These are phyloP conservation scores for Penicillium sp. DNA, from an alignment of 2,329 filamentous ascomycete species.

Conservation along the genomic window DNA sequence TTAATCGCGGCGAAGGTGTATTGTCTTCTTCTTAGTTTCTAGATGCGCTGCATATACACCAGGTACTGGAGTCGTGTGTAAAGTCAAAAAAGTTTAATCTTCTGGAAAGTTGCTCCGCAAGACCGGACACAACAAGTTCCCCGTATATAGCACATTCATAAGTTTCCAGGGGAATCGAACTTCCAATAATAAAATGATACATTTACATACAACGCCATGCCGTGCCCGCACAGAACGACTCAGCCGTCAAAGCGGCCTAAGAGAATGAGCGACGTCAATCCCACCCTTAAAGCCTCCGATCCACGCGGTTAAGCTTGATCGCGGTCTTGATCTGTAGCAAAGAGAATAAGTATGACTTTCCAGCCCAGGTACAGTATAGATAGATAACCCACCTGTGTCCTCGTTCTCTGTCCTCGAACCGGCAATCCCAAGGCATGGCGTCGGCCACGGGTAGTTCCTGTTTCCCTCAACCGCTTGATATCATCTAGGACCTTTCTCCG, in stretches of 20 bases:
- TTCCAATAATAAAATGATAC: conserved; percentile 17
- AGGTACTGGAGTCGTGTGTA: conserved; percentile 33
- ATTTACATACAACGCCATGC: conserved; percentile 24
- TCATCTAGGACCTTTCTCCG: conserved; percentile 79
- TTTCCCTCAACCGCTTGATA: conserved; percentile 84
- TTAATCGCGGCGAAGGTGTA: conserved; percentile 71
- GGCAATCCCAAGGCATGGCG: conserved; percentile 92
- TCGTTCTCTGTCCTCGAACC: conserved; percentile 86
- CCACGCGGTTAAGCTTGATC: conserved; percentile 62
- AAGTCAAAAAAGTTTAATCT: conserved; percentile 36
- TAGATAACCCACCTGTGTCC: conserved; percentile 65
- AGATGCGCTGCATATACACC: conserved; percentile 35
- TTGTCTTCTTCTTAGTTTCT: conserved; percentile 36
- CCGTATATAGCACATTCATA: conserved; percentile 28
- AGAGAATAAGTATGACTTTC: background rate
- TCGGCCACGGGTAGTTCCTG: conserved; percentile 85
- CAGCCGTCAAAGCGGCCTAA: conserved; percentile 30
- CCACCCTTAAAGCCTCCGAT: conserved; percentile 51
- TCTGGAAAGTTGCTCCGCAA: conserved; percentile 3
- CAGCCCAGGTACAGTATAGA: background rate
- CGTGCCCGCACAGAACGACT: conserved; percentile 26
- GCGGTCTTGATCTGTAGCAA: conserved; percentile 60
- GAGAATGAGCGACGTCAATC: conserved; percentile 18
- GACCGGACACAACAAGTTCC: background rate
- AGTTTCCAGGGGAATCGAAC: conserved; percentile 15